Conservation (phyloP, 2,329 filamentous ascomycete species). For the Sporothrix protearum region DNA sequence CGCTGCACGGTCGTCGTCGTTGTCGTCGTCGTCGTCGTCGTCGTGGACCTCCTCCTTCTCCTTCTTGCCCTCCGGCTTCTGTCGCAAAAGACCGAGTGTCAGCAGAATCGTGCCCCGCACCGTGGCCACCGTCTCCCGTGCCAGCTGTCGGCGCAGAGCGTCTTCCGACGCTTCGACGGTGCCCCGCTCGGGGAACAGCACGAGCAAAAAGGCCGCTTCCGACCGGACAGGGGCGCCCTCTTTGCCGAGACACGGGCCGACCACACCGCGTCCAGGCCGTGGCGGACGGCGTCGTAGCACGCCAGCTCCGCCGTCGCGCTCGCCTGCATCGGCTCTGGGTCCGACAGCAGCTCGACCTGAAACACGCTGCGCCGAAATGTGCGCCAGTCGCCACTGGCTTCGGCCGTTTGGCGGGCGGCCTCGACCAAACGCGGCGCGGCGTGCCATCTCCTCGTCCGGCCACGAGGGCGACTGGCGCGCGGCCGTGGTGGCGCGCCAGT, state of each 20-base stretch:
- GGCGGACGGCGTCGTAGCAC: not conserved
- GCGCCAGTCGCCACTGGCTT: not conserved
- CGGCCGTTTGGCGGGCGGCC: not conserved
- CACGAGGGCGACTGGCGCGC: not conserved
- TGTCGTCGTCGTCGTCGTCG: not conserved
- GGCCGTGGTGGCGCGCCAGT: not conserved
- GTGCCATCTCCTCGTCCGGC: not conserved
- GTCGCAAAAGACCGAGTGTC: not conserved
- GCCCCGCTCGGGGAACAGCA: not conserved
- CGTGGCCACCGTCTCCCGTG: not conserved
- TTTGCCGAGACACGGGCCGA: not conserved
- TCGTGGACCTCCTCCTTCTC: not conserved
- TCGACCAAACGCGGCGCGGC: not conserved
- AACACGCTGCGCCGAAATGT: not conserved
- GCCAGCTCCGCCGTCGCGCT: not conserved
- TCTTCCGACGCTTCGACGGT: not conserved
- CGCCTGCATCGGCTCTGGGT: not conserved
- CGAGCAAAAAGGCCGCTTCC: not conserved
- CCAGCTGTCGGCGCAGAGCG: not conserved
- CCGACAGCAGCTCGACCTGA: not conserved
- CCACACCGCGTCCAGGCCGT: not conserved
- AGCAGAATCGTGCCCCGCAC: constrained; percentile 1
- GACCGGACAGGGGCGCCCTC: not conserved
- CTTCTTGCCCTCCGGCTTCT: not conserved
- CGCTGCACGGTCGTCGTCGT: not conserved